Evolutionary conservation across 257 asterid genomes (phyloP).

Genomic region (Solanum acaule): DNA sequence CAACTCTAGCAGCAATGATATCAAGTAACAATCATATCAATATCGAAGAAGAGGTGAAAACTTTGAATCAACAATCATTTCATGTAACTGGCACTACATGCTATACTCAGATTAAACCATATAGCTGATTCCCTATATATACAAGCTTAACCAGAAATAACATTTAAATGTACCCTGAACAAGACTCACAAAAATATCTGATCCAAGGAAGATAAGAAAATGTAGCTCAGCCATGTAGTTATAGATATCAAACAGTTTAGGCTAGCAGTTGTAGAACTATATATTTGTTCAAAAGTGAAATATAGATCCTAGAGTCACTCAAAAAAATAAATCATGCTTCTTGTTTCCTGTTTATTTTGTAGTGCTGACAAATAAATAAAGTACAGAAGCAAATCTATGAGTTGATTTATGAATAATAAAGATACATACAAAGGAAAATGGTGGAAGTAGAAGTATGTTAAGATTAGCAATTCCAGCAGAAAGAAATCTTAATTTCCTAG

Average conservation of each 20-base stretch:
- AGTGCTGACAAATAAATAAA: not conserved
- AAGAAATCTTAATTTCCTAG: not conserved
- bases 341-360: not conserved
- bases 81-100: not conserved
- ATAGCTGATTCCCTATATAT: not conserved
- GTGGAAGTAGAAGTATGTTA: not conserved
- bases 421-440: not conserved
- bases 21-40: not conserved
- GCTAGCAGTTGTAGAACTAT: not conserved
- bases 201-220: not conserved
- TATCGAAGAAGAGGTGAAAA: not conserved
- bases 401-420: not conserved
- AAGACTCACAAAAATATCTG: not conserved
- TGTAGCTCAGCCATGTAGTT: not conserved
- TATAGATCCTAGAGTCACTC: not conserved
- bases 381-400: not conserved
- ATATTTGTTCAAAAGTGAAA: not conserved
- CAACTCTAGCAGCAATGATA: not conserved
- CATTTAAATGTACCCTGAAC: not conserved
- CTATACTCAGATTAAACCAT: not conserved
- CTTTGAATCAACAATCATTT: not conserved
- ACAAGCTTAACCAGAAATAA: not conserved
- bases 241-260: not conserved
- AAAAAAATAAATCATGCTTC: not conserved
- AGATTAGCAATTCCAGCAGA: not conserved